A percentile compares a stretch with the other conserved stretches of the same genome.
phyloP scores from a whole-genome alignment of 2,329 filamentous ascomycete species.

The Gnomoniopsis smithogilvyi region DNA sequence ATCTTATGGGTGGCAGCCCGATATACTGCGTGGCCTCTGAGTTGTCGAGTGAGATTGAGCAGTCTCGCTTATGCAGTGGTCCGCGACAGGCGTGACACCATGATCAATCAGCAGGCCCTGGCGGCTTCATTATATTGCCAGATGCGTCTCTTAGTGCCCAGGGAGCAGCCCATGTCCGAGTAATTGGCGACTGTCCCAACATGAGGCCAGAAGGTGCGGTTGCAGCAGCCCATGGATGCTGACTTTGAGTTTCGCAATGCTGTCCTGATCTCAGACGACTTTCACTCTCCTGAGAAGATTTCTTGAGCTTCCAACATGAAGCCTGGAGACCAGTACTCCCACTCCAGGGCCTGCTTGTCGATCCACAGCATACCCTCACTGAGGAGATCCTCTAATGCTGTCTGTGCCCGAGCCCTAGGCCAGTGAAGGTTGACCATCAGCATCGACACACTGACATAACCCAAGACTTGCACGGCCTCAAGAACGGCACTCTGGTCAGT shows the following conservation, averaged over 20 bases:
- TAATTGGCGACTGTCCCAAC: background rate
- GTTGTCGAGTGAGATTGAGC: too few species aligned
- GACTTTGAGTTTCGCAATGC: background rate
- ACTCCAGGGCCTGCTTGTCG: slow-evolving; percentile 79
- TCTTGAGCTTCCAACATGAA: slow-evolving; percentile 56
- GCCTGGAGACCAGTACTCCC: slow-evolving; percentile 89
- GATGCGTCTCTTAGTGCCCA: too few species aligned
- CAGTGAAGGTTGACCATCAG: slow-evolving; percentile 81
- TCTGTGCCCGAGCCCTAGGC: slow-evolving; percentile 80
- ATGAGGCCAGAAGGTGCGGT: background rate
- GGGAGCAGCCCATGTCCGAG: background rate
- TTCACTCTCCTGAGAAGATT: slow-evolving; percentile 13
- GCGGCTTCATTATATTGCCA: too few species aligned
- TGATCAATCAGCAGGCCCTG: too few species aligned
- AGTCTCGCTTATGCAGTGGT: too few species aligned
- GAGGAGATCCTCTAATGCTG: slow-evolving; percentile 85
- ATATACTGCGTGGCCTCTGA: too few species aligned
- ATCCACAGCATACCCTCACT: slow-evolving; percentile 92
- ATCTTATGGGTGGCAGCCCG: too few species aligned
- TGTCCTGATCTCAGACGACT: background rate
- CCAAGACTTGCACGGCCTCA: slow-evolving; percentile 84
- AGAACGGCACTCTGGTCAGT: slow-evolving; percentile 90
- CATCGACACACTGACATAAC: slow-evolving; percentile 88
- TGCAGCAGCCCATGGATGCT: background rate
- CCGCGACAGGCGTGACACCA: too few species aligned